Conservation (phyloP, 345 rosid genomes). For the Populus nigra region DNA sequence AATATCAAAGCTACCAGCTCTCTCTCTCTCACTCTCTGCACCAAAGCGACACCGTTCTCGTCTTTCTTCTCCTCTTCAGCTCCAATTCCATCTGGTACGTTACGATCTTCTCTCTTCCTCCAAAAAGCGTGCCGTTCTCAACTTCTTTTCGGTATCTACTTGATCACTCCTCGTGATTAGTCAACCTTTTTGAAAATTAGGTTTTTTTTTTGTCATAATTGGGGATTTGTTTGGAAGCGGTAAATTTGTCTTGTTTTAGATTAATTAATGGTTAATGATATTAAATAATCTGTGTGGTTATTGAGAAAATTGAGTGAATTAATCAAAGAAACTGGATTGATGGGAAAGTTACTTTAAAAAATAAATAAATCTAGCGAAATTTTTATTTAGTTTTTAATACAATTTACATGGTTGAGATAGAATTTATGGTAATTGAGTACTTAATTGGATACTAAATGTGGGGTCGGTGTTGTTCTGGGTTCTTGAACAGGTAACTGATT, state of each 20-base stretch:
- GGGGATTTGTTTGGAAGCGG: not conserved
- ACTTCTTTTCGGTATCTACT: not conserved
- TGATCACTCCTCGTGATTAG: constrained; percentile 6
- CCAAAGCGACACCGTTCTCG: constrained; percentile 6
- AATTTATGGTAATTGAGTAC: not conserved
- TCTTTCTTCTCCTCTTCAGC: not conserved
- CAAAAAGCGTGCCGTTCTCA: not conserved
- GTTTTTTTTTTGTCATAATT: constrained; percentile 1
- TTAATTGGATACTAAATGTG: not conserved
- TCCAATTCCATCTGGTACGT: not conserved
- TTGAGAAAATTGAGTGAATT: not conserved
- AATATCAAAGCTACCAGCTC: not conserved
- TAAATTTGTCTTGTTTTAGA: not conserved
- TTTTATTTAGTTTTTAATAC: not conserved
- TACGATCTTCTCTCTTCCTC: constrained; percentile 4
- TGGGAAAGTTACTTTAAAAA: not conserved
- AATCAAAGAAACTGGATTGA: not conserved
- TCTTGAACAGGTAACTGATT: not conserved
- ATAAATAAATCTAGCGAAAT: not conserved
- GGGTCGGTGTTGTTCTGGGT: not conserved
- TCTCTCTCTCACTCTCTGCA: not conserved
- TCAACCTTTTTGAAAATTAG: constrained; percentile 11
- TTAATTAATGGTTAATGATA: not conserved
- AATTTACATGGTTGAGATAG: not conserved
- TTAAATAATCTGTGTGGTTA: not conserved